Percentiles rank a stretch among this genome's conserved stretches.
Evolutionary conservation across 805 yeast species (phyloP).

Genomic region (Suhomyces sp.): DNA sequence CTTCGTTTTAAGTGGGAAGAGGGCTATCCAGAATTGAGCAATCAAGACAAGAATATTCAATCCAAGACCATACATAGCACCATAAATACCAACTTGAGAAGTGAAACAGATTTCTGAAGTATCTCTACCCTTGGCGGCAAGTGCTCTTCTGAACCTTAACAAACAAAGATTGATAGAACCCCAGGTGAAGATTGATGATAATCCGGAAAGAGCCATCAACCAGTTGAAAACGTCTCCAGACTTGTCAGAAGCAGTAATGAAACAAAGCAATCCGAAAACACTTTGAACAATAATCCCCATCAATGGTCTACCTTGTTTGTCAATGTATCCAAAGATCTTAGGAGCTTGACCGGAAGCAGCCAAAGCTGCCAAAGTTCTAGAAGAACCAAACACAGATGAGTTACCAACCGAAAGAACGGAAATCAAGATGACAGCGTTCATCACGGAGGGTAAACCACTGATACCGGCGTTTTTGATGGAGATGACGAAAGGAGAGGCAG

Average conservation of each 20-base stretch:
- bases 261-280: conserved; percentile 56
- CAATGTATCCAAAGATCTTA: conserved; percentile 61
- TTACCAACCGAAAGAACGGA: conserved; percentile 74
- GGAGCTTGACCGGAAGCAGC: conserved; percentile 70
- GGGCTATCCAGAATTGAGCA: conserved; percentile 45
- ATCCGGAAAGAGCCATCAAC: conserved; percentile 75
- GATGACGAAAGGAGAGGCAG: conserved; percentile 74
- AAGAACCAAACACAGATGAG: conserved; percentile 67
- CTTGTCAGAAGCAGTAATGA: conserved; percentile 59
- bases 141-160: conserved; percentile 61
- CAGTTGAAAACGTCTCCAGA: conserved; percentile 65
- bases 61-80: conserved; percentile 34
- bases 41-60: conserved; percentile 37
- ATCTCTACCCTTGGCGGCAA: conserved; percentile 48
- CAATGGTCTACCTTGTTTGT: conserved; percentile 75
- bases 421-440: conserved; percentile 69
- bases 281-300: conserved; percentile 60
- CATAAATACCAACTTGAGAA: conserved; percentile 38
- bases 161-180: conserved; percentile 69
- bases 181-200: conserved; percentile 81
- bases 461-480: conserved; percentile 69
- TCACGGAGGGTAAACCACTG: conserved; percentile 61
- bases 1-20: conserved; percentile 37
- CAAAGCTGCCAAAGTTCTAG: conserved; percentile 66
- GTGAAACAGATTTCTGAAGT: conserved; percentile 36